Evolutionary conservation across 345 rosid genomes (phyloP), one percentile per base, ranked within the genome.

Genomic region (Citrus australasica): DNA sequence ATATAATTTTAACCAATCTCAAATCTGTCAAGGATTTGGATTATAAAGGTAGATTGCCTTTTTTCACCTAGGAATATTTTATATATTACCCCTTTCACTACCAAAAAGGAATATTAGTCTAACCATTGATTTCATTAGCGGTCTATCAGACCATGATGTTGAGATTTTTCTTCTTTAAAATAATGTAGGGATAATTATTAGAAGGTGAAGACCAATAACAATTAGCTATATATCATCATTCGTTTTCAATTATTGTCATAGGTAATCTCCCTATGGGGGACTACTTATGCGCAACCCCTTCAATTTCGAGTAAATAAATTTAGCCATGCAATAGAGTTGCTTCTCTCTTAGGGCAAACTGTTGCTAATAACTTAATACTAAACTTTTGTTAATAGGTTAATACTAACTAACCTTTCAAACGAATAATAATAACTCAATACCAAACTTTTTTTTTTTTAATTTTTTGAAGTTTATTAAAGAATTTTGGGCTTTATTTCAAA

Each of bases 11-110:
- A 77, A 76, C 65, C 77, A 66, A 67, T 73, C 70, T 68, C 80
- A 78, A 77, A 78, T 81, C 81, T 80, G 19, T 81, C 48, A 13
- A 33, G 74, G 84, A 82, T 78, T 73, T 82, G 84, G 79, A 53
- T 78, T 13, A 17, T 55, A 78, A 68, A 74, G 84, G 74, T 74
- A 10, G 81, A 68, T 78, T 22, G 53, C 71, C 70, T 61, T 77
- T 67, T 77, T 14, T 55, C 16, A 28, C 19, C 68, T 28, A 69
- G 64, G n/a, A 76, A 76, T 65, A 76, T 0, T 40, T 35, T 25
- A 60, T 73, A 73, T 72, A 58, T 59, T 67, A 60, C 53, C 27
- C 67, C 67, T 74, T 73, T 76, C 74, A 71, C 80, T 81, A 53
- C 40, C 58, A 35, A 58, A 51, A 67, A 14, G 33, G 40, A 78